Conservation (phyloP, 2,329 filamentous ascomycete species). For the Aspergillus sp. region DNA sequence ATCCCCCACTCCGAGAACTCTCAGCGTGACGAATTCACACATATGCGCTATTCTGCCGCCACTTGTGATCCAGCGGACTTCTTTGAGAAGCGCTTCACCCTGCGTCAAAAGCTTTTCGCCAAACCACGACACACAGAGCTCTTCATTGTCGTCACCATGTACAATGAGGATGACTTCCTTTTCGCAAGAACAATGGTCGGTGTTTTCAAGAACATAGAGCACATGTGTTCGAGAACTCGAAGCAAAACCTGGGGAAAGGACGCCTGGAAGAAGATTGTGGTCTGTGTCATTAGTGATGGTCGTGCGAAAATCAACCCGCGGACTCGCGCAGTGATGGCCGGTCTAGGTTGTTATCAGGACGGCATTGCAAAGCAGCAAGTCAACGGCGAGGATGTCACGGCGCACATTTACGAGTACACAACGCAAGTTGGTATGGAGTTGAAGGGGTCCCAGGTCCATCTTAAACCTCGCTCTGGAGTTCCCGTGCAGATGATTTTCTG, state of each 20-base stretch:
- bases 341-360: conserved; percentile 95
- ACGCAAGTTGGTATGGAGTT: conserved; percentile 70
- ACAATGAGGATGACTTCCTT: conserved; percentile 96
- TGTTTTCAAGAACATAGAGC: conserved; percentile 98
- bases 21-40: conserved; percentile 77
- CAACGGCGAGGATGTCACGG: conserved; percentile 92
- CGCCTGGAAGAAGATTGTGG: conserved; percentile 99
- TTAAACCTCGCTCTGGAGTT: conserved; percentile 78
- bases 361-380: conserved; percentile 98
- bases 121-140: conserved; percentile 91
- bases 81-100: conserved; percentile 82
- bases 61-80: conserved; percentile 92
- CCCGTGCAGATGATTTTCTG: conserved; percentile 98
- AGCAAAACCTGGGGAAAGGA: conserved; percentile 99
- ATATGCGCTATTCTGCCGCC: conserved; percentile 86
- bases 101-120: conserved; percentile 87
- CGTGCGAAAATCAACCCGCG: conserved; percentile 94
- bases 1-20: conserved; percentile 75
- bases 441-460: conserved; percentile 82
- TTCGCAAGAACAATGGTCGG: conserved; percentile 95
- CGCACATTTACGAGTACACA: conserved; percentile 85
- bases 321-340: conserved; percentile 84
- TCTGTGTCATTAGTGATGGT: conserved; percentile 94
- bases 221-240: conserved; percentile 90
- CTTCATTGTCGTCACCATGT: conserved; percentile 97